Percentiles rank a stretch among this genome's conserved stretches.
Evolutionary conservation across 2,329 filamentous ascomycete genomes (phyloP).

Genomic region (Cordyceps cicadae): DNA sequence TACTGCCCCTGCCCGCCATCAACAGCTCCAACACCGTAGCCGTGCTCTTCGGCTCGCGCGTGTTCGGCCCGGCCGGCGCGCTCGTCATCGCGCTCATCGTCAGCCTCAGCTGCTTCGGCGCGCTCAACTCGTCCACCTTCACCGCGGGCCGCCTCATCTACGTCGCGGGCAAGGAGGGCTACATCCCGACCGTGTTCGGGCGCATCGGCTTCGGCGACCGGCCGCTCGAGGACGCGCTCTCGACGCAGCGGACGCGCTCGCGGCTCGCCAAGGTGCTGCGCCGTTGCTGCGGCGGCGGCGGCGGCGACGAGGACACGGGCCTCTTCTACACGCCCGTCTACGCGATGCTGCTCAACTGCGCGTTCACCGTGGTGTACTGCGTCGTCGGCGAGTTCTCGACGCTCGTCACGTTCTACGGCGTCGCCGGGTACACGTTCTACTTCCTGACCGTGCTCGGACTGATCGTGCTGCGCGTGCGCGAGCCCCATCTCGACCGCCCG

Average conservation of each 20-base stretch:
- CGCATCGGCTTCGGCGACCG: conserved; percentile 60
- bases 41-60: conserved; percentile 82
- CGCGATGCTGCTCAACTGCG: conserved; percentile 74
- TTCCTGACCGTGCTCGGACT: conserved; percentile 90
- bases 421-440: conserved; percentile 95
- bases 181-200: conserved; percentile 76
- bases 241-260: conserved; percentile 40
- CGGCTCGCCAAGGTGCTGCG: conserved; percentile 53
- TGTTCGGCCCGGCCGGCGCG: conserved; percentile 77
- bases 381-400: conserved; percentile 84
- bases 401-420: conserved; percentile 92
- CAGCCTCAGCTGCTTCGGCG: conserved; percentile 84
- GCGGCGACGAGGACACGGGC: conserved; percentile 69
- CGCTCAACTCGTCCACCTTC: conserved; percentile 89
- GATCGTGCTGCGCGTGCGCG: conserved; percentile 79
- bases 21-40: conserved; percentile 91
- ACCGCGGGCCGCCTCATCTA: conserved; percentile 89
- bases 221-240: conserved; percentile 30
- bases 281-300: conserved; percentile 34
- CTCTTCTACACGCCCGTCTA: conserved; percentile 93
- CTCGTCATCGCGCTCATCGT: conserved; percentile 83
- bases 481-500: conserved; percentile 79
- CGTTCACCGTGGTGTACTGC: conserved; percentile 69
- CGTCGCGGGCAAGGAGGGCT: conserved; percentile 89
- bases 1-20: conserved; percentile 72